phyloP scores from a whole-genome alignment of 1,139 yeast species.

The Lodderomyces beijingensis region DNA sequence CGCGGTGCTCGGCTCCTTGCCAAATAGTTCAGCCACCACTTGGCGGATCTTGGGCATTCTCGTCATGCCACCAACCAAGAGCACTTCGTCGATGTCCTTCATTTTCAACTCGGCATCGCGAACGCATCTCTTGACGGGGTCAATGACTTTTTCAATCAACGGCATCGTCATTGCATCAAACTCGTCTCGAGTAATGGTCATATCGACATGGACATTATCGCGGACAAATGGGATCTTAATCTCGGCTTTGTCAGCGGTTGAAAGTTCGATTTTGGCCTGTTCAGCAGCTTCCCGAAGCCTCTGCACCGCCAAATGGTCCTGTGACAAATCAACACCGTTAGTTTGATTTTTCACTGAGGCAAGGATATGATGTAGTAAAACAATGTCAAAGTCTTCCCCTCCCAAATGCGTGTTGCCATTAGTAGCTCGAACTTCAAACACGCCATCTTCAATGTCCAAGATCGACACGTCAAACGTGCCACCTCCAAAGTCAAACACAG shows the following conservation, averaged over 20 bases:
- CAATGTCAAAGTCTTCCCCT: conserved; percentile 75
- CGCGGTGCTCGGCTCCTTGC: conserved; percentile 54
- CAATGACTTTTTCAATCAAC: conserved; percentile 57
- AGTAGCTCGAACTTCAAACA: conserved; percentile 78
- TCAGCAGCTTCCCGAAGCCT: conserved; percentile 73
- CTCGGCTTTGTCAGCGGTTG: conserved; percentile 52
- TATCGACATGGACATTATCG: conserved; percentile 46
- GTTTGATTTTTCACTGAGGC: conserved; percentile 35
- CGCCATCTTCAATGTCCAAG: conserved; percentile 75
- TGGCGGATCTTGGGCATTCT: conserved; percentile 72
- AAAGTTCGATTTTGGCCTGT: conserved; percentile 63
- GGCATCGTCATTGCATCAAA: conserved; percentile 60
- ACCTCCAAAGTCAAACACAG: conserved; percentile 80
- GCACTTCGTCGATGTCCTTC: conserved; percentile 64
- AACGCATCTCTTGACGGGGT: conserved; percentile 63
- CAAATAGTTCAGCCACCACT: conserved; percentile 54
- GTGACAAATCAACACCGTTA: conserved; percentile 42
- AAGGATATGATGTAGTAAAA: conserved; percentile 52
- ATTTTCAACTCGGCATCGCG: conserved; percentile 64
- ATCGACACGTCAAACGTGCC: conserved; percentile 82
- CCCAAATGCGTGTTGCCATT: conserved; percentile 83
- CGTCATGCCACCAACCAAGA: conserved; percentile 83
- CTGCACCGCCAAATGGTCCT: conserved; percentile 52
- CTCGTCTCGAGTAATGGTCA: conserved; percentile 56
- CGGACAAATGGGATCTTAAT: conserved; percentile 64